Conservation (phyloP, 306 rosid species). For the Sicyos edulis region DNA sequence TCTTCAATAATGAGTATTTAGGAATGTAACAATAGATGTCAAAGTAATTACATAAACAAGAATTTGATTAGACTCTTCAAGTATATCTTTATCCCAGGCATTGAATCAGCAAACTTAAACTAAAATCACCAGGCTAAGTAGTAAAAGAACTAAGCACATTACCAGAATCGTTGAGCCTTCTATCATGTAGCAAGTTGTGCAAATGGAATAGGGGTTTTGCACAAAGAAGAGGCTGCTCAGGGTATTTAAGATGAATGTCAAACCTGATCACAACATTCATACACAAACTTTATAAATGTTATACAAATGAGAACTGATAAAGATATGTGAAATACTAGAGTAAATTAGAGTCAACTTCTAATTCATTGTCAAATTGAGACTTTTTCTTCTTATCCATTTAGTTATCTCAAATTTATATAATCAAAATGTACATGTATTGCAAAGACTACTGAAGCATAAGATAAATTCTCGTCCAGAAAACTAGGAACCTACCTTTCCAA, state of each 20-base stretch:
- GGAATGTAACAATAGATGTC: not conserved
- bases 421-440: not conserved
- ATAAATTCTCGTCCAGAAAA: not conserved
- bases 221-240: slow-evolving; percentile 67
- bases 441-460: slow-evolving; percentile 4
- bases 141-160: slow-evolving; percentile 24
- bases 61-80: not conserved
- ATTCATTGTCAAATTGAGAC: not conserved
- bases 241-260: slow-evolving; percentile 58
- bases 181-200: slow-evolving; percentile 73
- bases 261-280: slow-evolving; percentile 48
- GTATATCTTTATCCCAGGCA: not conserved
- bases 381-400: not conserved
- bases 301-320: not conserved
- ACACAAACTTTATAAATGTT: slow-evolving; percentile 7
- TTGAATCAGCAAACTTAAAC: slow-evolving; percentile 1
- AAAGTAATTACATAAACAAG: not conserved
- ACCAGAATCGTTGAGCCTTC: slow-evolving; percentile 60
- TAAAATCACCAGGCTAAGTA: slow-evolving; percentile 12
- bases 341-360: slow-evolving; percentile 8
- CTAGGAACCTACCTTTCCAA: slow-evolving; percentile 43
- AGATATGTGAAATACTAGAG: not conserved
- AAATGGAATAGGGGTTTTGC: slow-evolving; percentile 63
- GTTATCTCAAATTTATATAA: not conserved
- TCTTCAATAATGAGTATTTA: not conserved